Base-by-base conservation (phyloP, 169 alveolate genomes). In the Perkinsus olseni region DNA sequence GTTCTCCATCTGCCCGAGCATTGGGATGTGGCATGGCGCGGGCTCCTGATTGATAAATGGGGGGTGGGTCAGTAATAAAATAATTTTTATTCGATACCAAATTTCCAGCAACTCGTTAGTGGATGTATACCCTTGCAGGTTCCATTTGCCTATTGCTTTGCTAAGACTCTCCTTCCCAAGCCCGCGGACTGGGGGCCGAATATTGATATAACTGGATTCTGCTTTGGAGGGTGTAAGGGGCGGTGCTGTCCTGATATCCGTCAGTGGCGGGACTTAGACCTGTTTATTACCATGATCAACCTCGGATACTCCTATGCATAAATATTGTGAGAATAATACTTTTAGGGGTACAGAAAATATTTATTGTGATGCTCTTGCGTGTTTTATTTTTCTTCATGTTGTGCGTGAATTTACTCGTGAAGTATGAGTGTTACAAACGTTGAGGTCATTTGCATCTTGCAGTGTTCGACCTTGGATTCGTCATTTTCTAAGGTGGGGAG, bases 141-240 rank as follows among this genome's bases (percentile, higher is more conserved):
- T 17, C 92, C 92, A 21, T 28, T 37, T 24, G 62, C 74, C 34
- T 91, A 91, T 36, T 38, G 48, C 38, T 91, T 38, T 24, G 39
- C 92, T 4, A n/a, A 38, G 48, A 38, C 92, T 0, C 51, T 91
- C 21, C 10, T 91, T 31, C 74, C 48, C 1, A 91, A 91, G 62
- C 92, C 92, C 36, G 50, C 39, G 3, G 92, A 91, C 74, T 91
- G 92, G 92, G 92, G 62, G 74, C 62, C 92, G 92, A 38, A 91
- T 17, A 91, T 91, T 38, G 92, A 91, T 62, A 39, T 91, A 6
- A 39, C 62, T 24, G 92, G 92, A 0, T 91, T 91, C 74, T 91
- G 39, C 74, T 91, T 62, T 62, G 82, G 82, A 6, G 82, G 82
- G 17, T 62, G 82, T 62, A 62, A 62, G 82, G 82, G 82, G 82